Percentiles rank a stretch among this genome's conserved stretches.
Evolutionary conservation across 805 yeast species (phyloP).

Genomic region (Monosporozyma yasuniensis): DNA sequence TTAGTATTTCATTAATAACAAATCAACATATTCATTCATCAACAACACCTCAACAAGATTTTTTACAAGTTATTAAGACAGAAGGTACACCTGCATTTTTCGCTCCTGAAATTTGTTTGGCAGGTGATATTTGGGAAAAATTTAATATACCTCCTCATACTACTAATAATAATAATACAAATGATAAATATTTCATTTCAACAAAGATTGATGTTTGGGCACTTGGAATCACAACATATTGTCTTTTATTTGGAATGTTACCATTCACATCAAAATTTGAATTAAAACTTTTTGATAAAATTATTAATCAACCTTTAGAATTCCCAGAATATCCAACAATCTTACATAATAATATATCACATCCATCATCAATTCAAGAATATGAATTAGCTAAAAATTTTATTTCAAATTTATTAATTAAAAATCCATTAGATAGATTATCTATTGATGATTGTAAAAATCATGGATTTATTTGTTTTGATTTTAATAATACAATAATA

Average conservation of each 20-base stretch:
- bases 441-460: constrained; percentile 62
- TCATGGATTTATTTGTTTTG: constrained; percentile 59
- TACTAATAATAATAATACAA: no score
- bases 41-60: constrained; percentile 33
- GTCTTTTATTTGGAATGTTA: constrained; percentile 75
- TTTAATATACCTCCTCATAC: constrained; percentile 27
- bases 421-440: constrained; percentile 60
- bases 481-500: constrained; percentile 22
- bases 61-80: constrained; percentile 82
- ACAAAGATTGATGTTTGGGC: constrained; percentile 97
- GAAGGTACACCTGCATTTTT: constrained; percentile 97
- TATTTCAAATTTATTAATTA: constrained; percentile 50
- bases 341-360: constrained; percentile 24
- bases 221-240: constrained; percentile 81
- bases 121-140: constrained; percentile 28
- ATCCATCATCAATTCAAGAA: constrained; percentile 36
- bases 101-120: constrained; percentile 84
- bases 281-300: constrained; percentile 58
- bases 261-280: constrained; percentile 87
- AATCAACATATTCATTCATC: constrained; percentile 10
- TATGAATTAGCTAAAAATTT: constrained; percentile 44
- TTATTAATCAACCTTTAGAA: constrained; percentile 49
- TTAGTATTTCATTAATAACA: constrained; percentile 71
- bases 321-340: constrained; percentile 41
- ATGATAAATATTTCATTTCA: constrained; percentile 37